Conservation (phyloP, 257 asterid species). For the Primulina huaijiensis region DNA sequence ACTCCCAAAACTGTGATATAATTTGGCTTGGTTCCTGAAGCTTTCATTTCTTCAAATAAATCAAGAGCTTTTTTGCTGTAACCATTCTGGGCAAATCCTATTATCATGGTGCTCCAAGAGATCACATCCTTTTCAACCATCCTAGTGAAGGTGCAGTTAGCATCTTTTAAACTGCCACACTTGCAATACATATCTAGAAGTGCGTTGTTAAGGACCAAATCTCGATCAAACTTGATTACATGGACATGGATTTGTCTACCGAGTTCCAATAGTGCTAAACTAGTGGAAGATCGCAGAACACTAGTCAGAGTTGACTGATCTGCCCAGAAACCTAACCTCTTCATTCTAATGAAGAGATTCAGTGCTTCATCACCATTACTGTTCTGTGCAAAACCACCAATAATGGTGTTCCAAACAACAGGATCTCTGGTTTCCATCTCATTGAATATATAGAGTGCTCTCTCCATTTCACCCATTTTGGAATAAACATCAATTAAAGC, state of each 20-base stretch:
- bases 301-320: slow-evolving; percentile 76
- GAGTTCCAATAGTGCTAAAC: slow-evolving; percentile 74
- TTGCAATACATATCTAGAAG: slow-evolving; percentile 92
- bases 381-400: slow-evolving; percentile 91
- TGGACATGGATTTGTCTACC: slow-evolving; percentile 89
- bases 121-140: slow-evolving; percentile 77
- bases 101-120: slow-evolving; percentile 96
- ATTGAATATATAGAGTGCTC: slow-evolving; percentile 48
- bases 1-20: slow-evolving; percentile 71
- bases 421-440: slow-evolving; percentile 72
- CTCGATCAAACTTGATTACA: slow-evolving; percentile 63
- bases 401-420: slow-evolving; percentile 83
- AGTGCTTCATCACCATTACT: slow-evolving; percentile 71
- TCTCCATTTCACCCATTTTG: slow-evolving; percentile 54
- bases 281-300: slow-evolving; percentile 78
- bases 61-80: slow-evolving; percentile 68
- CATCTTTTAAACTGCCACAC: slow-evolving; percentile 75
- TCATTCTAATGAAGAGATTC: slow-evolving; percentile 70
- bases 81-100: slow-evolving; percentile 91
- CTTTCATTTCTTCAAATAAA: slow-evolving; percentile 62
- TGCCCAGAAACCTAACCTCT: slow-evolving; percentile 53
- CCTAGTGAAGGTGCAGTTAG: slow-evolving; percentile 47
- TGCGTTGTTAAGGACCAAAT: slow-evolving; percentile 76
- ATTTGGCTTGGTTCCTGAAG: slow-evolving; percentile 57
- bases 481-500: slow-evolving; percentile 72